Percentiles rank a stretch among this genome's conserved stretches.
Evolutionary conservation across 441 rosid species (phyloP).

Genomic region (Populus hybrid): DNA sequence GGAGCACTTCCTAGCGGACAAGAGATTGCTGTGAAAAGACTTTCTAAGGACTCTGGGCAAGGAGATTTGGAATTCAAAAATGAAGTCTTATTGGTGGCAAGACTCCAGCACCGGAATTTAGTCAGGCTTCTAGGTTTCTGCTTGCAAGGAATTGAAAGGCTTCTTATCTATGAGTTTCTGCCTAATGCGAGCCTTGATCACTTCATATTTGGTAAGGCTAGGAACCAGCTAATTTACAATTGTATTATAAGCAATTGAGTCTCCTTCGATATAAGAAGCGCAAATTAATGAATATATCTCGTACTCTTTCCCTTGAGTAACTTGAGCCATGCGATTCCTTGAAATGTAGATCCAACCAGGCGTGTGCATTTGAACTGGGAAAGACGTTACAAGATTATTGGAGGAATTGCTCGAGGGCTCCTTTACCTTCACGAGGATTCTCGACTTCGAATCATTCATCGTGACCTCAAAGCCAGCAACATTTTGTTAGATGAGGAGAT

Average conservation of each 20-base stretch:
- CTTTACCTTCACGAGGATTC: slow-evolving; percentile 69
- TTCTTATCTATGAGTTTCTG: too few relatives aligned
- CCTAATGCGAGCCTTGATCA: too few relatives aligned
- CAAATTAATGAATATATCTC: neutral
- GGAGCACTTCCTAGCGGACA: too few relatives aligned
- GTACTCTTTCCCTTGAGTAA: neutral
- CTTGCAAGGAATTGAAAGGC: too few relatives aligned
- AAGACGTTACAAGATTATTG: slow-evolving; percentile 46
- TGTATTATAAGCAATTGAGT: too few relatives aligned
- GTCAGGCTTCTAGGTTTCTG: too few relatives aligned
- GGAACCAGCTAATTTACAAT: too few relatives aligned
- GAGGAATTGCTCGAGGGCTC: slow-evolving; percentile 61
- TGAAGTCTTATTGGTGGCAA: too few relatives aligned
- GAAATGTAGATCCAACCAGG: slow-evolving; percentile 31
- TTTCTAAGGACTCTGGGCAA: too few relatives aligned
- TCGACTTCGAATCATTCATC: slow-evolving; percentile 54
- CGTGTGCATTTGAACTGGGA: slow-evolving; percentile 43
- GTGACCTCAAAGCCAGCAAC: slow-evolving; percentile 61
- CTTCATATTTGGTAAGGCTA: neutral
- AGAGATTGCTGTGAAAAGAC: too few relatives aligned
- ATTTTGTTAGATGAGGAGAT: slow-evolving; percentile 27
- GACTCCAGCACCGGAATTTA: too few relatives aligned
- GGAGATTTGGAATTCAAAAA: too few relatives aligned
- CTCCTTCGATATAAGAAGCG: neutral
- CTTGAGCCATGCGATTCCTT: neutral